These are phyloP conservation scores for Podospora australis DNA, from an alignment of 495 filamentous ascomycete species.

Conservation along the genomic window DNA sequence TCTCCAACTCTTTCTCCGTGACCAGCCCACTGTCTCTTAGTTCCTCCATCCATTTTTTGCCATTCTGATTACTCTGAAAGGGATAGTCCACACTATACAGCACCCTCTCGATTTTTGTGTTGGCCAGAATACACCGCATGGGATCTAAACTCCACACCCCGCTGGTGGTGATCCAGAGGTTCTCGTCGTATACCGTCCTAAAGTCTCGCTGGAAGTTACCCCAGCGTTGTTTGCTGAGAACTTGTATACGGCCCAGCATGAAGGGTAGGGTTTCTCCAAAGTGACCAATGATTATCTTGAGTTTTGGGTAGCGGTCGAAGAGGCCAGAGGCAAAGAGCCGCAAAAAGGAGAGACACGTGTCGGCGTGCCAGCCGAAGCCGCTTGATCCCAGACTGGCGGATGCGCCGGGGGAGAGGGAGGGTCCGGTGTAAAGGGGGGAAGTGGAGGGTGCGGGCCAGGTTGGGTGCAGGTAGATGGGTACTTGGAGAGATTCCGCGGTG, in stretches of 20 bases:
- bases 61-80: constrained; percentile 42
- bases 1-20: constrained; percentile 42
- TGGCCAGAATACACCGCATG: constrained; percentile 43
- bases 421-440: constrained; percentile 32
- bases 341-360: constrained; percentile 39
- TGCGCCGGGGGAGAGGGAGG: constrained; percentile 26
- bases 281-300: constrained; percentile 62
- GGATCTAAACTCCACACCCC: constrained; percentile 55
- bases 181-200: constrained; percentile 51
- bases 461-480: constrained; percentile 56
- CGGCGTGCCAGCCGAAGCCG: constrained; percentile 42
- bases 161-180: constrained; percentile 60
- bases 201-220: constrained; percentile 47
- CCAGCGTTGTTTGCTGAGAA: constrained; percentile 45
- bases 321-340: constrained; percentile 28
- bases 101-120: constrained; percentile 45
- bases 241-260: constrained; percentile 53
- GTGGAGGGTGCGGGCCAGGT: constrained; percentile 33
- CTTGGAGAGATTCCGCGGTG: constrained; percentile 44
- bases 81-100: constrained; percentile 58
- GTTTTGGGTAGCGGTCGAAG: constrained; percentile 47
- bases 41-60: constrained; percentile 41
- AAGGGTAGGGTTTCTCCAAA: constrained; percentile 61
- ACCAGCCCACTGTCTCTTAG: constrained; percentile 47
- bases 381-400: constrained; percentile 31